Percentiles rank a stretch among this genome's conserved stretches.
Conservation (phyloP, 257 asterid genomes). For the Ballota nigra region DNA sequence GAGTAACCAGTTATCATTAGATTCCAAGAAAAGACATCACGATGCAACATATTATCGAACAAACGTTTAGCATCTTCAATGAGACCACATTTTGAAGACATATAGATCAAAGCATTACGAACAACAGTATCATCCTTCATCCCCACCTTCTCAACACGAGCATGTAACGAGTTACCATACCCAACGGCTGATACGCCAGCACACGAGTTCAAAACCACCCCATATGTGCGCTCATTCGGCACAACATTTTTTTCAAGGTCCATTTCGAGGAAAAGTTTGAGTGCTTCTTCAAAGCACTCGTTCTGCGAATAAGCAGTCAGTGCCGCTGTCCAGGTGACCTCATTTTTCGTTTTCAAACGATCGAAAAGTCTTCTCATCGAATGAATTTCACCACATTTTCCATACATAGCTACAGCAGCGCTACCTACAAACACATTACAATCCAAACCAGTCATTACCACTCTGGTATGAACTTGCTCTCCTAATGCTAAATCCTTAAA, state of each 20-base stretch:
- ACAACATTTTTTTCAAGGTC: conserved; percentile 33
- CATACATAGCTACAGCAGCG: conserved; percentile 72
- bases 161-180: conserved; percentile 64
- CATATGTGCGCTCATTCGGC: conserved; percentile 81
- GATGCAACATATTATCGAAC: conserved; percentile 41
- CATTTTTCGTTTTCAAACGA: conserved; percentile 42
- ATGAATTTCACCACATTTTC: conserved; percentile 65
- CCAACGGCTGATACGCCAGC: conserved; percentile 71
- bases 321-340: conserved; percentile 75
- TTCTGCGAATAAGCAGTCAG: conserved; percentile 70
- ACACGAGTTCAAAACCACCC: conserved; percentile 68
- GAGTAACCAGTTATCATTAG: conserved; percentile 68
- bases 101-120: conserved; percentile 65
- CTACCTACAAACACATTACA: conserved; percentile 56
- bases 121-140: conserved; percentile 42
- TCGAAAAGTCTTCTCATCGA: conserved; percentile 43
- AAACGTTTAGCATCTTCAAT: conserved; percentile 51
- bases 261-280: conserved; percentile 60
- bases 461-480: conserved; percentile 51
- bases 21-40: conserved; percentile 73
- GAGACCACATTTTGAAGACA: conserved; percentile 68
- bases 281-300: conserved; percentile 70
- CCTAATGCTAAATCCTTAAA: conserved; percentile 58
- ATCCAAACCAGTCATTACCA: conserved; percentile 46
- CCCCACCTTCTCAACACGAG: conserved; percentile 60